A percentile compares a stretch with the other conserved stretches of the same genome.
Conservation (phyloP, 257 asterid species). For the Capsicum pubescens region DNA sequence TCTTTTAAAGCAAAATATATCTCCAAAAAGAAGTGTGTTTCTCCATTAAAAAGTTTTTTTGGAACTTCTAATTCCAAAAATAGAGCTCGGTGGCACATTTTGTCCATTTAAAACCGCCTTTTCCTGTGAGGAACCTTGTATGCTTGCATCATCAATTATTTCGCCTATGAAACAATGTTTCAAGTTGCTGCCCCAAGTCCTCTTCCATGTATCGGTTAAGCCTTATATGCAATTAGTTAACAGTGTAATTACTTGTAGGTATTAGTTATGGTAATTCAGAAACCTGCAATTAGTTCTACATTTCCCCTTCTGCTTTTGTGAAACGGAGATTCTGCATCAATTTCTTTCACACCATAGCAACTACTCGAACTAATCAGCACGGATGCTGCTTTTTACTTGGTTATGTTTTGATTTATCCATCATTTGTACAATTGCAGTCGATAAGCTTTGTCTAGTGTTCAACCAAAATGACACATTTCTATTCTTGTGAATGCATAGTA, state of each 20-base stretch:
- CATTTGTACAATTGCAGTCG: not conserved
- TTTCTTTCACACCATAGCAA: not conserved
- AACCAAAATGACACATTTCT: not conserved
- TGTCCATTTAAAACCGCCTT: not conserved
- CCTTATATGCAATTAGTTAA: not conserved
- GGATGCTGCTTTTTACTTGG: not conserved
- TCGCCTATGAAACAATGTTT: not conserved
- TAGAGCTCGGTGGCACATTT: not conserved
- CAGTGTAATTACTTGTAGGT: not conserved
- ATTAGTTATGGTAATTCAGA: not conserved
- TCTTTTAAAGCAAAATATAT: not conserved
- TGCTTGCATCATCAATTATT: not conserved
- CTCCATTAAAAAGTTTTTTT: not conserved
- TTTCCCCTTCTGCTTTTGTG: not conserved
- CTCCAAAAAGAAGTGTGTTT: not conserved
- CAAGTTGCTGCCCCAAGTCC: not conserved
- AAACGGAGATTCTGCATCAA: not conserved
- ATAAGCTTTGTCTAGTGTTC: not conserved
- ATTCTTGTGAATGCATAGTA: not conserved
- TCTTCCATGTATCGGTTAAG: not conserved
- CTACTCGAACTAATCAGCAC: not conserved
- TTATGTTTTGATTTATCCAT: not conserved
- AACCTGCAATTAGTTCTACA: slow-evolving; percentile 4
- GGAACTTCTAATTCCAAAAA: not conserved
- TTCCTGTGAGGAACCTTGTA: not conserved